Evolutionary conservation across 1,284 basidiomycete species (phyloP).

Genomic region (Xerocomus minutiporus): DNA sequence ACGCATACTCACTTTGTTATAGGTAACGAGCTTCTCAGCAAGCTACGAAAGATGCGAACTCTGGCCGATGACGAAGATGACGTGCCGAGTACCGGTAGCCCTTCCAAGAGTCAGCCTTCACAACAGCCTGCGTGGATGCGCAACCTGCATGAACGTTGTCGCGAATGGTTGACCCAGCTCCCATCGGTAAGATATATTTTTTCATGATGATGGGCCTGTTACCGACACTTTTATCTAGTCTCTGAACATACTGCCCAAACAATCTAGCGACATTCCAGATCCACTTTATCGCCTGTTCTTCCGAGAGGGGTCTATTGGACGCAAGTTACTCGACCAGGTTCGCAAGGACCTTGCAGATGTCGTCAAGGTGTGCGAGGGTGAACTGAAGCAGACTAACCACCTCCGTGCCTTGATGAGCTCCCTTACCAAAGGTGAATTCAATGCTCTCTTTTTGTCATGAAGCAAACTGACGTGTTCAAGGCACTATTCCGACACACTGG

Average conservation of each 20-base stretch:
- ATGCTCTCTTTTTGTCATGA: background rate
- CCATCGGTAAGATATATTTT: conserved; percentile 56
- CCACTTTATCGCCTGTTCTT: conserved; percentile 85
- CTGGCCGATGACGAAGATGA: conserved; percentile 86
- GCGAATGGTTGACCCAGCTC: conserved; percentile 75
- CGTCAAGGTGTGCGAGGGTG: conserved; percentile 79
- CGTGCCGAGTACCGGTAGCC: conserved; percentile 41
- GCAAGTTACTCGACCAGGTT: conserved; percentile 72
- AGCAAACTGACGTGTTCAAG: conserved; percentile 37
- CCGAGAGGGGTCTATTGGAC: conserved; percentile 81
- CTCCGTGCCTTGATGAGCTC: conserved; percentile 82
- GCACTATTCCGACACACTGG: conserved; percentile 86
- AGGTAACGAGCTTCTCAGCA: conserved; percentile 81
- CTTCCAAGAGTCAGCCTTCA: conserved; percentile 57
- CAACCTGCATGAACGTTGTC: conserved; percentile 70
- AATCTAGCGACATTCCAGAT: conserved; percentile 68
- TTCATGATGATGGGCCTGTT: background rate
- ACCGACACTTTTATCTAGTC: conserved; percentile 38
- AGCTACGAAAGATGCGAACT: conserved; percentile 89
- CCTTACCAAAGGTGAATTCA: conserved; percentile 72
- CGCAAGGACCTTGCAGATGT: conserved; percentile 78
- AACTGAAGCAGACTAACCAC: conserved; percentile 92
- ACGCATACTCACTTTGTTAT: conserved; percentile 12
- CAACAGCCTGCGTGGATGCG: conserved; percentile 94
- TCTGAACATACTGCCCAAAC: conserved; percentile 60